Evolutionary conservation across 2,329 filamentous ascomycete genomes (phyloP).

Genomic region (Microascus cirrosus): DNA sequence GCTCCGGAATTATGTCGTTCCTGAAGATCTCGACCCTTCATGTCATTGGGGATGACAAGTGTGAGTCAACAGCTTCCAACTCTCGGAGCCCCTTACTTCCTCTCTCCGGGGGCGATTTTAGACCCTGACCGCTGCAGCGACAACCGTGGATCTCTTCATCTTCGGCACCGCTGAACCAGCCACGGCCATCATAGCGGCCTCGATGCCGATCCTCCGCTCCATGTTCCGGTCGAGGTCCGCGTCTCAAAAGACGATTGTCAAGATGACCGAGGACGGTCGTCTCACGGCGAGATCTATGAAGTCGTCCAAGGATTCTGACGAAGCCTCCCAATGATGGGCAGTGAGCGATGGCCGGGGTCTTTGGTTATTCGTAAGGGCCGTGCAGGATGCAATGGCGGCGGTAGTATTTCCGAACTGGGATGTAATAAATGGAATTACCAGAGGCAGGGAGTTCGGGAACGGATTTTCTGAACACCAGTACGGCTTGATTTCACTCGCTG

Average conservation of each 20-base stretch:
- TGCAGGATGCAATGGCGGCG: too few relatives aligned
- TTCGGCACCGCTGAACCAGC: conserved; percentile 11
- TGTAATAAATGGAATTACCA: too few relatives aligned
- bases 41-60: conserved; percentile 6
- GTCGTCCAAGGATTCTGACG: neutral
- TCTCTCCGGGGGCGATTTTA: conserved; percentile 1
- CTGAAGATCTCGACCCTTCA: conserved; percentile 14
- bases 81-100: too few relatives aligned
- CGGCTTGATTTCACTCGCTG: too few relatives aligned
- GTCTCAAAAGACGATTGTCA: neutral
- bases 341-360: neutral
- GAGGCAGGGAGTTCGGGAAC: too few relatives aligned
- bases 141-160: conserved; percentile 9
- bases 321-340: too few relatives aligned
- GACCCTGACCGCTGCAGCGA: neutral
- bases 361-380: neutral
- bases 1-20: conserved; percentile 17
- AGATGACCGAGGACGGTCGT: neutral
- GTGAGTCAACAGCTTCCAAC: too few relatives aligned
- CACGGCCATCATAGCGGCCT: conserved; percentile 11
- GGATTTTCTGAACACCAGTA: too few relatives aligned
- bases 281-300: neutral
- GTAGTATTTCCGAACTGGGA: too few relatives aligned
- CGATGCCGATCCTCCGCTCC: conserved; percentile 9
- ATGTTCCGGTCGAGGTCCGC: neutral